Evolutionary conservation across 129 eudicot genomes (phyloP).

Genomic region (Pittosporum tobira): DNA sequence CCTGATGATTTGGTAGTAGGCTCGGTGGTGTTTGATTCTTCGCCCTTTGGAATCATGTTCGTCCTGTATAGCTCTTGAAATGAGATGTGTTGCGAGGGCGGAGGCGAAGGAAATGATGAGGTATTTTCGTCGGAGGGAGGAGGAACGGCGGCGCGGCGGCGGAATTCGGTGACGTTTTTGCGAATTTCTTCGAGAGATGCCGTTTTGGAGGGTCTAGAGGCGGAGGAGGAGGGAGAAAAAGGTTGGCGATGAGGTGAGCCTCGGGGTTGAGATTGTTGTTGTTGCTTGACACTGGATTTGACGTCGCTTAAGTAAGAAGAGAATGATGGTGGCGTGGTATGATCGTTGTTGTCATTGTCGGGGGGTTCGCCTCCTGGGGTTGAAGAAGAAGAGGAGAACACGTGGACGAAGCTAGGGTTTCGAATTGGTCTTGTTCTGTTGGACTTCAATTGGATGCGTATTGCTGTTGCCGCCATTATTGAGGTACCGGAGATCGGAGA

Average conservation of each 20-base stretch:
- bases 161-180: constrained; percentile 36
- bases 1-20: background rate
- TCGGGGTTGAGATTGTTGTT: constrained; percentile 17
- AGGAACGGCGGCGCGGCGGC: constrained; percentile 22
- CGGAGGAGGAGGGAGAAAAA: constrained; percentile 9
- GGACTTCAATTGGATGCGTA: constrained; percentile 29
- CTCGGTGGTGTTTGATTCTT: constrained; percentile 1
- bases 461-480: constrained; percentile 41
- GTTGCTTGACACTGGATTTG: constrained; percentile 28
- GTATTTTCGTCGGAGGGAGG: constrained; percentile 6
- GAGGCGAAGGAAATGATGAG: background rate
- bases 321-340: constrained; percentile 11
- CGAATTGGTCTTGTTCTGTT: constrained; percentile 4
- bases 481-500: too few species aligned
- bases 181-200: constrained; percentile 25
- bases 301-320: constrained; percentile 28
- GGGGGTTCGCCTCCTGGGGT: background rate
- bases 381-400: constrained; percentile 34
- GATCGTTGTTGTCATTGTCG: constrained; percentile 11
- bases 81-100: constrained; percentile 4
- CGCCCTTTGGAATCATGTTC: constrained; percentile 2
- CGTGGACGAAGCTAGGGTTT: constrained; percentile 10
- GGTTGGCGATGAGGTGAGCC: constrained; percentile 3
- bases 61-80: constrained; percentile 31
- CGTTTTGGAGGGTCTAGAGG: constrained; percentile 7